These are phyloP conservation scores for Glycine tomentella DNA, from an alignment of 306 rosid species.

Conservation along the genomic window DNA sequence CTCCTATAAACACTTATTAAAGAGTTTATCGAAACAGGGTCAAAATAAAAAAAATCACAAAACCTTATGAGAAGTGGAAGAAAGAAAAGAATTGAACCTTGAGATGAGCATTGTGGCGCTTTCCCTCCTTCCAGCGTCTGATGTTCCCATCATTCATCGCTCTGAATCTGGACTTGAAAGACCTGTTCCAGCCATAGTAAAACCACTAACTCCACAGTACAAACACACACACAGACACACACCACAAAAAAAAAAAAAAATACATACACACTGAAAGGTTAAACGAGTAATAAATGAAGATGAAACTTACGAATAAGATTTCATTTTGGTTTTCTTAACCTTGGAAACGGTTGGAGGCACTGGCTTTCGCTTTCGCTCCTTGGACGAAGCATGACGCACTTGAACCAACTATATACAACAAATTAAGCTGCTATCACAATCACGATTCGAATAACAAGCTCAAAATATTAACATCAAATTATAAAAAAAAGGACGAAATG, in stretches of 20 bases:
- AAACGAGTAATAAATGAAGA: neutral
- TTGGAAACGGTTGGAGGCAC: conserved; percentile 87
- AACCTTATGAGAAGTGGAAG: neutral
- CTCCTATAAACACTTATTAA: neutral
- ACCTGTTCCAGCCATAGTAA: conserved; percentile 61
- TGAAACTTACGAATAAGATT: conserved; percentile 80
- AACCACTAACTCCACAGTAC: conserved; percentile 17
- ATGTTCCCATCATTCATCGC: conserved; percentile 80
- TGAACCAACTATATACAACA: conserved; percentile 66
- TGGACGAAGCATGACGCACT: conserved; percentile 81
- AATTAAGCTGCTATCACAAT: conserved; percentile 42
- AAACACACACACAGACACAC: conserved; percentile 34
- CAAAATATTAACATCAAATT: neutral
- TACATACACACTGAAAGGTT: neutral
- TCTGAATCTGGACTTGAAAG: conserved; percentile 84
- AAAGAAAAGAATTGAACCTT: conserved; percentile 60
- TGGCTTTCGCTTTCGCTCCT: conserved; percentile 87
- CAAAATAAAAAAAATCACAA: neutral
- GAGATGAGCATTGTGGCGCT: conserved; percentile 92
- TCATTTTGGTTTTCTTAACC: conserved; percentile 83
- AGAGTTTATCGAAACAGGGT: too few species aligned
- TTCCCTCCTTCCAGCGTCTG: conserved; percentile 92
- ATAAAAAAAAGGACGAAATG: neutral
- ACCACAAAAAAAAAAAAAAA: too few species aligned
- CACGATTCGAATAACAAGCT: neutral